phyloP scores from a whole-genome alignment of 2,329 filamentous ascomycete species.

The Colletotrichum kahawae region DNA sequence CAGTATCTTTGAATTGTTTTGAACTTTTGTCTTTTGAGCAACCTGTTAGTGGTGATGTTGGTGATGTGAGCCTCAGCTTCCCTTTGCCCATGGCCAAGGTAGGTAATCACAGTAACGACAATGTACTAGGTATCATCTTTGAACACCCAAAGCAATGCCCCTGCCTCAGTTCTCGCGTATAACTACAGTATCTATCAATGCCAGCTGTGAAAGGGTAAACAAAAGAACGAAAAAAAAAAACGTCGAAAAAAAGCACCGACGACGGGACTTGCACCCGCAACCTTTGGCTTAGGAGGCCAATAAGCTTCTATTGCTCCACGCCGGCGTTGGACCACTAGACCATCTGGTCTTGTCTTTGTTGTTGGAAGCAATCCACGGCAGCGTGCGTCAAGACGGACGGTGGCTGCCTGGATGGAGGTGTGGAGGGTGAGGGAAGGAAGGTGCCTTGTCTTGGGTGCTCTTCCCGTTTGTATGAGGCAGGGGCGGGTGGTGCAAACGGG shows the following conservation, averaged over 20 bases:
- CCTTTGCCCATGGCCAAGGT: background rate
- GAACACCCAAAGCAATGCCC: background rate
- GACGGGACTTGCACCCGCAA: conserved; percentile 22
- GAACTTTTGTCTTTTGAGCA: background rate
- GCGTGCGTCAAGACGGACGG: background rate
- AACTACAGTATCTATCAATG: background rate
- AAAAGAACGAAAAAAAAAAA: background rate
- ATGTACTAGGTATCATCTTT: background rate
- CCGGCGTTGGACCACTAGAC: conserved; percentile 10
- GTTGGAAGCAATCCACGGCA: background rate
- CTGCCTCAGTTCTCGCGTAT: background rate
- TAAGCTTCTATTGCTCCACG: conserved; percentile 23
- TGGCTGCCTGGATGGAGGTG: background rate
- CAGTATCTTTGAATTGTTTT: conserved; percentile 17
- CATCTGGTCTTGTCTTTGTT: background rate
- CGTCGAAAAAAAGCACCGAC: background rate
- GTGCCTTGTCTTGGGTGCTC: background rate
- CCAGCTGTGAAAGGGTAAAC: background rate
- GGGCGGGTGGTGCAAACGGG: background rate
- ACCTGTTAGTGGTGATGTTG: background rate
- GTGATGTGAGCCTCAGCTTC: accelerated
- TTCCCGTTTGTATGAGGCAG: background rate
- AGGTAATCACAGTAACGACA: background rate
- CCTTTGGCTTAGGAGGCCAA: conserved; percentile 23
- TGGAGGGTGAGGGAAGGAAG: background rate